Conservation (phyloP, 2,329 filamentous ascomycete genomes). For the Septoria linicola region DNA sequence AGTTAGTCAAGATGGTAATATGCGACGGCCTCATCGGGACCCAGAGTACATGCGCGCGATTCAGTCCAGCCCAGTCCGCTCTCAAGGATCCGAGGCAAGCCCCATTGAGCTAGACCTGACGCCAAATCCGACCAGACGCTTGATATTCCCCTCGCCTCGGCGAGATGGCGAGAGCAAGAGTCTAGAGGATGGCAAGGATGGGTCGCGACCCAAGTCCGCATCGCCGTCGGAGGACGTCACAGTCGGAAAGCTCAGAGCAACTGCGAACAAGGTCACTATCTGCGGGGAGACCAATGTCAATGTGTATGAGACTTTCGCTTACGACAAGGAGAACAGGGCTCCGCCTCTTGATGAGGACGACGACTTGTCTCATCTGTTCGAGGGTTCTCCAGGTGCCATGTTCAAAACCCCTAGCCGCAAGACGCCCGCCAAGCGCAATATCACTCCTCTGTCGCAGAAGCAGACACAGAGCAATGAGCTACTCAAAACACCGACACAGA, state of each 20-base stretch:
- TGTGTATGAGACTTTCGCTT: slow-evolving; percentile 41
- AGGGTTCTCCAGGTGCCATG: slow-evolving; percentile 57
- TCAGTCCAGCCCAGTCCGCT: slow-evolving; percentile 60
- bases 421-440: slow-evolving; percentile 52
- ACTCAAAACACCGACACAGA: slow-evolving; percentile 48
- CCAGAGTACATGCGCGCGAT: slow-evolving; percentile 54
- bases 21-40: slow-evolving; percentile 29
- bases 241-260: slow-evolving; percentile 6
- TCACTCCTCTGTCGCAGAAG: slow-evolving; percentile 51
- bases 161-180: slow-evolving; percentile 63
- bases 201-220: slow-evolving; percentile 17
- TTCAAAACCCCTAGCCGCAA: slow-evolving; percentile 54
- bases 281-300: slow-evolving; percentile 25
- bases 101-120: slow-evolving; percentile 55
- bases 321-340: slow-evolving; percentile 60
- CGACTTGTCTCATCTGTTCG: slow-evolving; percentile 63
- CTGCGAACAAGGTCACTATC: slow-evolving; percentile 19
- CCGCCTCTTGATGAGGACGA: slow-evolving; percentile 50
- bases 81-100: slow-evolving; percentile 46
- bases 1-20: slow-evolving; percentile 33
- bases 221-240: slow-evolving; percentile 11
- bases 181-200: slow-evolving; percentile 50
- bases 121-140: slow-evolving; percentile 63
- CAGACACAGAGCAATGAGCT: slow-evolving; percentile 39
- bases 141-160: slow-evolving; percentile 75